Evolutionary conservation across 179 eudicot species (phyloP), one percentile per base, ranked within the genome.

Genomic region (Silene noctiflora): DNA sequence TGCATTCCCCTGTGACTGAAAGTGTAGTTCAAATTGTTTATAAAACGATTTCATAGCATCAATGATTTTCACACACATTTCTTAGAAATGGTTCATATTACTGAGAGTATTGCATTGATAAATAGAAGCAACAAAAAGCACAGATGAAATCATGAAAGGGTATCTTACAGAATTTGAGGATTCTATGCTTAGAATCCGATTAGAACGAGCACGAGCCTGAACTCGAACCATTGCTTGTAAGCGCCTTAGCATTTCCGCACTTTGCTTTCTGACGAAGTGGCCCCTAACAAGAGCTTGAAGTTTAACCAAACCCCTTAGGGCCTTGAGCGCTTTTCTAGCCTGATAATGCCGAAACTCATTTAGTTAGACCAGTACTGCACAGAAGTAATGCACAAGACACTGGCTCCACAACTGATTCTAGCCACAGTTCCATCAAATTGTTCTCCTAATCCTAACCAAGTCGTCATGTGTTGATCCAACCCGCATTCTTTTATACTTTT

Each of bases 231-330:
- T 85, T 51, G 99, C 97, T 63, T 95, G 97, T 89, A 95, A 84
- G n/a, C 98, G 89, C 31, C 89, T 85, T 24, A 94, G 93, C 98
- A 92, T 92, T 72, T 91, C 93, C 7, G 97, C 85, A 71, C 99
- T 91, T 83, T 90, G 97, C 58, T 87, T 93, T 61, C 99, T 79
- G 56, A 95, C 96, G 42, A 93, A 93, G 78, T 89, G 96, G 53
- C 99, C 99, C 66, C 99, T 89, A 8, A 93, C 95, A 33, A 93
- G 84, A 56, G 99, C 99, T 84, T 95, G 99, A 79, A 95, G 95
- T 86, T 88, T 93, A 75, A 95, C 99, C 86, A 95, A 76, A 78
- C 95, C 97, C 79, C 88, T 95, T 6, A 95, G 89, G 16, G 99
- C 97, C 87, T 85, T 91, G 27, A 95, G 78, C 29, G 99, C 99